A percentile compares a stretch with the other conserved stretches of the same genome.
Conservation (phyloP, 2,329 filamentous ascomycete species). For the Alternaria ethzedia region DNA sequence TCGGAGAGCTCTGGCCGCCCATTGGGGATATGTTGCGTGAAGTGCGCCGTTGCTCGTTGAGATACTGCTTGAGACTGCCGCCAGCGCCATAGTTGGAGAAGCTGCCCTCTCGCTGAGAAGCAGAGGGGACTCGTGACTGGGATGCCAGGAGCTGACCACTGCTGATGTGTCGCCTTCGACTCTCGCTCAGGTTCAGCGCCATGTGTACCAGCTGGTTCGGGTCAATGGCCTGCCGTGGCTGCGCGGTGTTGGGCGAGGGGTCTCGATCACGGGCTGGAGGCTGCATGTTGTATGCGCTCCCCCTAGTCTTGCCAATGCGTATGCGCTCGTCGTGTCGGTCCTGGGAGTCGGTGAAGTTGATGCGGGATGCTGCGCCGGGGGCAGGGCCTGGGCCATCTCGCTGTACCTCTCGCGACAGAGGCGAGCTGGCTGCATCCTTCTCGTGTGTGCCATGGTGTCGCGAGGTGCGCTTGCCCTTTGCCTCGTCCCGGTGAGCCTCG, state of each 20-base stretch:
- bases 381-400: constrained; percentile 13
- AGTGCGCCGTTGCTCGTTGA: constrained; percentile 72
- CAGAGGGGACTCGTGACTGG: constrained; percentile 57
- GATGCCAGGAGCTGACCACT: constrained; percentile 61
- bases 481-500: constrained; percentile 36
- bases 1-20: constrained; percentile 46
- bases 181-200: constrained; percentile 87
- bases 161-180: constrained; percentile 68
- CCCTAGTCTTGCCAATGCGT: constrained; percentile 29
- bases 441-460: constrained; percentile 38
- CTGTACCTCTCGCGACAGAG: constrained; percentile 26
- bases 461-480: constrained; percentile 48
- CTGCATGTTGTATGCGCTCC: constrained; percentile 8
- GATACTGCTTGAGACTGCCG: constrained; percentile 69
- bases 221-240: constrained; percentile 69
- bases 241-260: constrained; percentile 10
- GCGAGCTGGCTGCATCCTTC: constrained; percentile 31
- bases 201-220: constrained; percentile 91
- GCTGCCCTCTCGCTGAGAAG: constrained; percentile 45
- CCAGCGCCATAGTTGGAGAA: constrained; percentile 54
- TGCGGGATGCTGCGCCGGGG: constrained; percentile 1
- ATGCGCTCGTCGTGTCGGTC: constrained; percentile 14
- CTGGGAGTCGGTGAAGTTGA: constrained; percentile 9
- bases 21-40: constrained; percentile 68
- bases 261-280: constrained; percentile 13